Percentiles rank a stretch among this genome's conserved stretches.
These are phyloP conservation scores for Hirschioporus abietinus DNA, from an alignment of 768 basidiomycete species.

Conservation along the genomic window DNA sequence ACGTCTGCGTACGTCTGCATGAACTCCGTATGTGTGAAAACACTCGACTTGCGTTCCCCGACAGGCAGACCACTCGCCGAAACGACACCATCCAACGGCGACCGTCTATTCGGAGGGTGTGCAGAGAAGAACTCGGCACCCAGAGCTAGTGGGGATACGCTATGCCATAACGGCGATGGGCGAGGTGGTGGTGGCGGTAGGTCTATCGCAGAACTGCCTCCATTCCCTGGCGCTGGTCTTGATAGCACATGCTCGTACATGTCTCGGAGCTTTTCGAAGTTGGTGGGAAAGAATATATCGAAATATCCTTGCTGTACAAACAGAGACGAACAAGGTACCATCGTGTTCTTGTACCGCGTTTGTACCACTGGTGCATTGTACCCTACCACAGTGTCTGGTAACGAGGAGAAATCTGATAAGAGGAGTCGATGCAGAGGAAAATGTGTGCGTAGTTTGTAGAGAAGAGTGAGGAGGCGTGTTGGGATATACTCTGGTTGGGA, in stretches of 20 bases:
- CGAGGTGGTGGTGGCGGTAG: constrained; percentile 27
- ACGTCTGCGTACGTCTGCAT: constrained; percentile 80
- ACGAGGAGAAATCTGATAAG: constrained; percentile 84
- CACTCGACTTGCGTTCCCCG: constrained; percentile 74
- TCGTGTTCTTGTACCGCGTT: constrained; percentile 78
- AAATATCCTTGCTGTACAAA: constrained; percentile 95
- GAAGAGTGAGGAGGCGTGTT: constrained; percentile 80
- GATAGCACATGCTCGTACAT: constrained; percentile 86
- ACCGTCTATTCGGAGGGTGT: constrained; percentile 52
- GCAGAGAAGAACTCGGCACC: constrained; percentile 72
- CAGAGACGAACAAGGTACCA: constrained; percentile 85
- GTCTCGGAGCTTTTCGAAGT: constrained; percentile 78
- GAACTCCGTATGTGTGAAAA: constrained; percentile 88
- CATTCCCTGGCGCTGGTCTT: constrained; percentile 34
- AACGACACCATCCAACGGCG: constrained; percentile 62
- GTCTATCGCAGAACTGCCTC: constrained; percentile 21
- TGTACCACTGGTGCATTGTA: constrained; percentile 89
- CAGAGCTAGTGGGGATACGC: constrained; percentile 43
- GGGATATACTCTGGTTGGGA: constrained; percentile 87
- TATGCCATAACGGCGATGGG: constrained; percentile 47
- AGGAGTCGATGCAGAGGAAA: constrained; percentile 94
- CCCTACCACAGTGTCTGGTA: constrained; percentile 83
- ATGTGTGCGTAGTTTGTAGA: constrained; percentile 72
- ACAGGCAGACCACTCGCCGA: constrained; percentile 75
- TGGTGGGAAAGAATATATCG: constrained; percentile 97